Evolutionary conservation across 2,329 filamentous ascomycete species (phyloP), one percentile per base, ranked within the genome.

Genomic region (Fusarium miscanthi): DNA sequence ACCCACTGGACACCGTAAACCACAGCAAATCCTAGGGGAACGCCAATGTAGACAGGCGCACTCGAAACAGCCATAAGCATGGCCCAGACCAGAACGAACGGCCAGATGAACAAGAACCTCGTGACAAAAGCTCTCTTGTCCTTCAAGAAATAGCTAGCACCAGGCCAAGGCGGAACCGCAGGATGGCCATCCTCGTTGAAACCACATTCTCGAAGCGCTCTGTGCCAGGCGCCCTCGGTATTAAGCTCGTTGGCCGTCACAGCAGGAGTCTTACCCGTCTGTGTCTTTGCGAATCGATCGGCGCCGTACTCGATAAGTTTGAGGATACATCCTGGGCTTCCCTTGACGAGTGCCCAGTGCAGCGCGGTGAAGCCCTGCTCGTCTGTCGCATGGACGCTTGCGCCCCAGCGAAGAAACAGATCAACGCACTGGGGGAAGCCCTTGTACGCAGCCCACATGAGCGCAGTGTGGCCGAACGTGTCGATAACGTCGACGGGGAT

Each of bases 391-490:
- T 97, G 94, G 13, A 98, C 94, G 79, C 94, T 96, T 41, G 96
- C 96, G 59, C 96, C 97, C 94, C 96, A 99, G 75, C 94, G 91
- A 66, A 99, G 84, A 74, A 97, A 95, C 46, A 98, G 82, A 79
- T 98, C 96, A 52, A 98, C 95, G 76, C 94, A 97, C 51, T 92
- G 91, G 1, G 95, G 94, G 80, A 92, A 98, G 40, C 97, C 96
- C 83, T 99, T 99, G 85, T 99, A 99, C 21, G 95, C 95, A 23
- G 96, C 94, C 96, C 96, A 99, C 96, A 99, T 99, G 69, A 99
- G 87, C 68, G 92, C 92, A 2, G 96, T 98, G 82, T 99, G 97
- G 10, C 95, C 94, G 80, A 94, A 95, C 56, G 90, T 90, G 82
- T 99, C 96, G 59, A 92, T 87, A 10, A 96, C 93, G 80, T 99